These are phyloP conservation scores for Hemisphaericaspora subhashii DNA, from an alignment of 1,139 yeast species.

Conservation along the genomic window DNA sequence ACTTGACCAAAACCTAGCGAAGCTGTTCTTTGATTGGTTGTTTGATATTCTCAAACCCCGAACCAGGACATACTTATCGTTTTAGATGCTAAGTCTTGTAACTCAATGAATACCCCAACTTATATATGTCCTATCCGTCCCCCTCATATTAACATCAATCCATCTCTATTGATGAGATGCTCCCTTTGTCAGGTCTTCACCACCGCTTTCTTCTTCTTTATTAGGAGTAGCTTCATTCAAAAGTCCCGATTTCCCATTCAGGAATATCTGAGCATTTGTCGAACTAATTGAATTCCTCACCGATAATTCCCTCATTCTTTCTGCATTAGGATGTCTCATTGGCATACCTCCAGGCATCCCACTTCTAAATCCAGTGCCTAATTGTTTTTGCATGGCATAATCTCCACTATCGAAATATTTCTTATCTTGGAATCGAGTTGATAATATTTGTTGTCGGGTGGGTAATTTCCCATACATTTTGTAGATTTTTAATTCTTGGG, in stretches of 20 bases:
- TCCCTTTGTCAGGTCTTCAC: slow-evolving; percentile 12
- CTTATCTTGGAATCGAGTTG: slow-evolving; percentile 80
- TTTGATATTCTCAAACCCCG: neutral
- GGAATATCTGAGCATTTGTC: slow-evolving; percentile 43
- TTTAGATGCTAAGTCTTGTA: no score
- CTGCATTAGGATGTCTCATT: slow-evolving; percentile 50
- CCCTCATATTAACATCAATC: no score
- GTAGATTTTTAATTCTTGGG: slow-evolving; percentile 69
- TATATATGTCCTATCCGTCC: neutral
- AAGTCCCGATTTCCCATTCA: slow-evolving; percentile 48
- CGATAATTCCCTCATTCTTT: slow-evolving; percentile 48
- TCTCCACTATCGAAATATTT: slow-evolving; percentile 97
- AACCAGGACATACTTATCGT: neutral
- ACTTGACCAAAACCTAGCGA: no score
- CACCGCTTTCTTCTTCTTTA: slow-evolving; percentile 26
- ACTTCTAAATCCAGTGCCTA: slow-evolving; percentile 27
- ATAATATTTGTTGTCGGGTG: slow-evolving; percentile 75
- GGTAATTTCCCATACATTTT: slow-evolving; percentile 89
- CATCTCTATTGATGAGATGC: neutral
- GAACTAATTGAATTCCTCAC: slow-evolving; percentile 48
- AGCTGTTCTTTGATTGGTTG: no score
- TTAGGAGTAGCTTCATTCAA: slow-evolving; percentile 44
- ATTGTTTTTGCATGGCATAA: slow-evolving; percentile 82
- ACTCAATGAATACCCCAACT: no score
- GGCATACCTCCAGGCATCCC: slow-evolving; percentile 29